Conservation (phyloP, 2,329 filamentous ascomycete species). For the Pseudophaeomoniella oleicola region DNA sequence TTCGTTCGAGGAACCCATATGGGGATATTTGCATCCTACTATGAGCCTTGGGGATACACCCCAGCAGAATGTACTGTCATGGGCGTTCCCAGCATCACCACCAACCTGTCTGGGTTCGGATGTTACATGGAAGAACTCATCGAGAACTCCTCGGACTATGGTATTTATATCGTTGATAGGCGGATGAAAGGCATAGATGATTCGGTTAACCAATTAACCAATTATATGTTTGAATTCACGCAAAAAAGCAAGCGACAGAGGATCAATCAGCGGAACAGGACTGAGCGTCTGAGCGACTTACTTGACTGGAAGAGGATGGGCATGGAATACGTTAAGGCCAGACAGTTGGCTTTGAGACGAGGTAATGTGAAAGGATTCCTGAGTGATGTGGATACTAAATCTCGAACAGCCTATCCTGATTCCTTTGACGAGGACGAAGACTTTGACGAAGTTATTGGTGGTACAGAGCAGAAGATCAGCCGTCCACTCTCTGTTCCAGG, state of each 20-base stretch:
- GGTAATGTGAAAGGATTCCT: slow-evolving; percentile 16
- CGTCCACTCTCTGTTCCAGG: slow-evolving; percentile 88
- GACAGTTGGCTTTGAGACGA: slow-evolving; percentile 77
- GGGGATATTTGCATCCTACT: slow-evolving; percentile 93
- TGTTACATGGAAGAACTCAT: slow-evolving; percentile 99
- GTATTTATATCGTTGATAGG: slow-evolving; percentile 97
- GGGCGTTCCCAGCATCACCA: slow-evolving; percentile 97
- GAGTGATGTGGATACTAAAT: not conserved
- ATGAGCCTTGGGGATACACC: slow-evolving; percentile 98
- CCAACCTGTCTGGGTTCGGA: slow-evolving; percentile 91
- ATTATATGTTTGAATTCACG: slow-evolving; percentile 88
- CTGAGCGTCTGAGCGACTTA: slow-evolving; percentile 84
- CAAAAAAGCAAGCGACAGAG: slow-evolving; percentile 88
- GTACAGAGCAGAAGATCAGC: slow-evolving; percentile 88
- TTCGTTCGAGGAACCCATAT: slow-evolving; percentile 95
- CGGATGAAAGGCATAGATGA: slow-evolving; percentile 92
- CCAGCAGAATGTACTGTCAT: slow-evolving; percentile 97
- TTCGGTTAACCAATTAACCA: slow-evolving; percentile 85
- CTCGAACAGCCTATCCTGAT: slow-evolving; percentile 56
- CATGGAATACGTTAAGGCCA: slow-evolving; percentile 96
- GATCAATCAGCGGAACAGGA: slow-evolving; percentile 97
- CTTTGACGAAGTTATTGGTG: slow-evolving; percentile 80
- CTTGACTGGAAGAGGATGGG: slow-evolving; percentile 99
- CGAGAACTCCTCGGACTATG: slow-evolving; percentile 94
- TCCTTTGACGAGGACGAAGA: slow-evolving; percentile 67